These are phyloP conservation scores for Madurella mycetomatis DNA, from an alignment of 2,329 filamentous ascomycete genomes.

Conservation along the genomic window DNA sequence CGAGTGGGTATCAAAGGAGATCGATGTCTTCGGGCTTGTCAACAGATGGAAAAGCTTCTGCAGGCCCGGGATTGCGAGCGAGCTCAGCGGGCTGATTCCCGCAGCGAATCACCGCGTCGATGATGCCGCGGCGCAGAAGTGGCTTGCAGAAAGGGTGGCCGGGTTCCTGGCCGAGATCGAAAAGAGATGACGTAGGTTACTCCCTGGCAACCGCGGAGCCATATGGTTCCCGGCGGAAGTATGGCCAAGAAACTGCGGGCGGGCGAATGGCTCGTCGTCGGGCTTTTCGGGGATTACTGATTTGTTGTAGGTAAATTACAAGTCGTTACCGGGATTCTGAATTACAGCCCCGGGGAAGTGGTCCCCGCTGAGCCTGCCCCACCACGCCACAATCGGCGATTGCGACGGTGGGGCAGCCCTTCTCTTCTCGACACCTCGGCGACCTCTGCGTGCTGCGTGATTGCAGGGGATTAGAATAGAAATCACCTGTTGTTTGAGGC, in stretches of 20 bases:
- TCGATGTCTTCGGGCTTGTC: constrained; percentile 57
- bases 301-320: neutral
- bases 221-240: neutral
- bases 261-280: neutral
- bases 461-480: too few species aligned
- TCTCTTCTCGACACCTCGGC: neutral
- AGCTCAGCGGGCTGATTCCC: constrained; percentile 50
- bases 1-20: constrained; percentile 54
- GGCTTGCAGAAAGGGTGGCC: constrained; percentile 45
- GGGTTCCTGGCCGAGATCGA: constrained; percentile 39
- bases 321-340: neutral
- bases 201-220: too few species aligned
- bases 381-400: constrained; percentile 7
- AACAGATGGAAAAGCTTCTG: constrained; percentile 51
- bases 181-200: neutral
- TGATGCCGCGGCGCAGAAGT: constrained; percentile 41
- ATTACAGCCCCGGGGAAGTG: neutral
- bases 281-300: neutral
- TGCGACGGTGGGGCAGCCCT: neutral
- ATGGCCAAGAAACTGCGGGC: neutral
- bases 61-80: constrained; percentile 41
- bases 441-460: neutral
- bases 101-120: constrained; percentile 49
- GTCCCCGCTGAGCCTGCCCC: constrained; percentile 2
- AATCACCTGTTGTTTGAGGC: neutral